Conservation (phyloP, 345 rosid species). For the Dipteronia sinensis region DNA sequence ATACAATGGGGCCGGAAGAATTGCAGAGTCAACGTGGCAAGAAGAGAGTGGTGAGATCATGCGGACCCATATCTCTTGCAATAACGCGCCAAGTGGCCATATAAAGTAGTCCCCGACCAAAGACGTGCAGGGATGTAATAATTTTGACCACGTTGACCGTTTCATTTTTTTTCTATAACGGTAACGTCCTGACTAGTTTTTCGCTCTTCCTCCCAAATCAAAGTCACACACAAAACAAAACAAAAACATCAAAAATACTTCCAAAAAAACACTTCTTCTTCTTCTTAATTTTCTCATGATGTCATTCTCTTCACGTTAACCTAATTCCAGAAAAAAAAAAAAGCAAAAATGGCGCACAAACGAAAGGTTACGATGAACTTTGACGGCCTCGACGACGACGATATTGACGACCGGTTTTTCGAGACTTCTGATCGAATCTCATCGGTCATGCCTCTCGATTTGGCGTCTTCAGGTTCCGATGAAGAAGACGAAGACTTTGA, state of each 20-base stretch:
- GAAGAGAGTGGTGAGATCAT: slow-evolving; percentile 2
- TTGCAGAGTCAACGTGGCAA: neutral
- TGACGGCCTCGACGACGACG: slow-evolving; percentile 67
- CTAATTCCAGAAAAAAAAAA: too few relatives aligned
- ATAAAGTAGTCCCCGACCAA: neutral
- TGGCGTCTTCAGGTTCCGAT: slow-evolving; percentile 65
- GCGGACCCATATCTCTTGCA: neutral
- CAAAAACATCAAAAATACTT: neutral
- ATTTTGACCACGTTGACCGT: slow-evolving; percentile 38
- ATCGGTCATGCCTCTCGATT: slow-evolving; percentile 46
- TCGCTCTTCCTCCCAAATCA: slow-evolving; percentile 40
- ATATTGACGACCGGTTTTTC: slow-evolving; percentile 67
- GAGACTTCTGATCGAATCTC: slow-evolving; percentile 63
- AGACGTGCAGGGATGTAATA: slow-evolving; percentile 25
- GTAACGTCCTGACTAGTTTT: slow-evolving; percentile 38
- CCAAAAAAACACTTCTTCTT: neutral
- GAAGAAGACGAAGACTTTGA: slow-evolving; percentile 67
- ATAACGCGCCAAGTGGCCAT: neutral
- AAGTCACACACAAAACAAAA: neutral
- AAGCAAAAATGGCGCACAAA: slow-evolving; percentile 45
- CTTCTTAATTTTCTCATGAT: neutral
- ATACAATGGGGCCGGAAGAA: too few relatives aligned
- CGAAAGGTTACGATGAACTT: slow-evolving; percentile 76
- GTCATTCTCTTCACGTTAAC: neutral
- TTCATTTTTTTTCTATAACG: slow-evolving; percentile 27